Conservation (phyloP, 1,139 yeast genomes). For the Kluyveromyces marxianus region DNA sequence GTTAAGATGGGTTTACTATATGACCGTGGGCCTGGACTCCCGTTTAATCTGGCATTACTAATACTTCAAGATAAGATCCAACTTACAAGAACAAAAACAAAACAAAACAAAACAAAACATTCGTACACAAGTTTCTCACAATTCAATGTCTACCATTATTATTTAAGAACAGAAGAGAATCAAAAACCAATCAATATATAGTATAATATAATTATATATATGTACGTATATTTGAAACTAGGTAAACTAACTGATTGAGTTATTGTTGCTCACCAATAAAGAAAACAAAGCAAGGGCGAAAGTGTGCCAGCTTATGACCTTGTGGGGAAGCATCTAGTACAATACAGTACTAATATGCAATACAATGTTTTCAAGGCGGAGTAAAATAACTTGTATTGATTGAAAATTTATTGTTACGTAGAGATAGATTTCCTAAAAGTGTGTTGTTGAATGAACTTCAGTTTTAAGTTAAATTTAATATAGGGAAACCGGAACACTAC, state of each 20-base stretch:
- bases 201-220: background rate
- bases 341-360: too few species aligned
- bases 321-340: too few species aligned
- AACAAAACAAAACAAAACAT: background rate
- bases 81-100: background rate
- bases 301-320: too few species aligned
- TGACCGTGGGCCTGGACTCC: background rate
- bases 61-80: background rate
- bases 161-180: background rate
- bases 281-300: too few species aligned
- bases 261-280: background rate
- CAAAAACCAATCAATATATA: background rate
- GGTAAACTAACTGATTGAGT: background rate
- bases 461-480: slow-evolving; percentile 1
- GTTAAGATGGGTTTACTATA: background rate
- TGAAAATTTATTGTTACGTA: too few species aligned
- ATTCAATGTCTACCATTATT: background rate
- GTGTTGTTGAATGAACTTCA: background rate
- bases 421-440: too few species aligned
- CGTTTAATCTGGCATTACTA: slow-evolving; percentile 4
- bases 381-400: too few species aligned
- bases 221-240: background rate
- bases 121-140: background rate
- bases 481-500: background rate
- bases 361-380: too few species aligned